Conservation (phyloP, 1,284 basidiomycete genomes). For the Golubevia pallescens region DNA sequence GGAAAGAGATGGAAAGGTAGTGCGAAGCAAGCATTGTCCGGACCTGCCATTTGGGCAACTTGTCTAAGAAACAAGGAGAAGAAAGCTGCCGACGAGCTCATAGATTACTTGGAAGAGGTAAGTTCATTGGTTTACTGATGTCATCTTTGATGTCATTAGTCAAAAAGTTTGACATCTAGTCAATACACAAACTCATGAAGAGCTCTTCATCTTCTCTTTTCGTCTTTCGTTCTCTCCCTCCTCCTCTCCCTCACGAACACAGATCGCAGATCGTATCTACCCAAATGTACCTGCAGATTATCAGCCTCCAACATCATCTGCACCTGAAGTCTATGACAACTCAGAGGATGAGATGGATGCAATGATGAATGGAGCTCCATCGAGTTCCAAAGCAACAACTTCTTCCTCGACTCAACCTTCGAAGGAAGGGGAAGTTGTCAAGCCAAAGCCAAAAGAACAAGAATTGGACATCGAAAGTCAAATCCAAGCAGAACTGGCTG, state of each 20-base stretch:
- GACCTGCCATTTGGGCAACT: slow-evolving; percentile 48
- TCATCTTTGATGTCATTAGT: background rate
- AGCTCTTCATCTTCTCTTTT: too few relatives aligned
- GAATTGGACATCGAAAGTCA: slow-evolving; percentile 45
- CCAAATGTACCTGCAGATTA: slow-evolving; percentile 18
- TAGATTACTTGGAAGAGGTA: slow-evolving; percentile 46
- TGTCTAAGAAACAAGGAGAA: slow-evolving; percentile 44
- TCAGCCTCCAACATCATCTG: background rate
- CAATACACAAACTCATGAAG: background rate
- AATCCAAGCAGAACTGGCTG: slow-evolving; percentile 40
- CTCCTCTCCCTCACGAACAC: too few relatives aligned
- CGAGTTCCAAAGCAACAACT: background rate
- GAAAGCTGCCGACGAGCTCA: slow-evolving; percentile 49
- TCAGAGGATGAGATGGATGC: slow-evolving; percentile 32
- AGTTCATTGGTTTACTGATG: background rate
- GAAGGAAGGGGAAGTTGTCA: background rate
- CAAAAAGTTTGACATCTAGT: background rate
- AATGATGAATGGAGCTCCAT: slow-evolving; percentile 26
- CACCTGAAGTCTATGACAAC: background rate
- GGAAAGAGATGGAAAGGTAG: too few relatives aligned
- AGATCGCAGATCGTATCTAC: slow-evolving; percentile 27
- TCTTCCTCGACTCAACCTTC: background rate
- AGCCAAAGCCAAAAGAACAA: background rate
- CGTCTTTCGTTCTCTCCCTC: too few relatives aligned
- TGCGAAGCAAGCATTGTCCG: too few relatives aligned